phyloP scores from a whole-genome alignment of 495 filamentous ascomycete species.

The Aspergillus bridgeri region DNA sequence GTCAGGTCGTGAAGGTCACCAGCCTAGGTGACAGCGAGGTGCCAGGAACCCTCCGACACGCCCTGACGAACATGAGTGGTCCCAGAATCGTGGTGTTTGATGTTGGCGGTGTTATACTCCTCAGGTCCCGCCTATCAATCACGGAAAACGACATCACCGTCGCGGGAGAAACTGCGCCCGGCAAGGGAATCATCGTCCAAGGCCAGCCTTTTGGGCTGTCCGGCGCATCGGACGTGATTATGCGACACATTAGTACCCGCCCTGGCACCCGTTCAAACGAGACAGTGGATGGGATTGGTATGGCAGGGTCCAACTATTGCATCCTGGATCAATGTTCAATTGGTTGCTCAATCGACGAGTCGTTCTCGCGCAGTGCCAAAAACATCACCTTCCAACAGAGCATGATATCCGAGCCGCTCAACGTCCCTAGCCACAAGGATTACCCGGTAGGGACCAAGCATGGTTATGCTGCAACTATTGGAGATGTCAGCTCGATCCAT shows the following conservation, averaged over 20 bases:
- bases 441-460: slow-evolving; percentile 11
- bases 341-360: slow-evolving; percentile 11
- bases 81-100: slow-evolving; percentile 12
- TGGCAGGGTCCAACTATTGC: slow-evolving; percentile 12
- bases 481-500: slow-evolving; percentile 6
- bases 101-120: slow-evolving; percentile 8
- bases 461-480: slow-evolving; percentile 13
- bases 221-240: slow-evolving; percentile 11
- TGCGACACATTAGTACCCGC: slow-evolving; percentile 4
- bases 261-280: slow-evolving; percentile 3
- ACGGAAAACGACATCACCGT: slow-evolving; percentile 7
- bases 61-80: slow-evolving; percentile 3
- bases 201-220: slow-evolving; percentile 10
- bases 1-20: slow-evolving; percentile 13
- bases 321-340: slow-evolving; percentile 11
- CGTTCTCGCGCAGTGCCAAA: slow-evolving; percentile 4
- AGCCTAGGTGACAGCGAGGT: slow-evolving; percentile 9
- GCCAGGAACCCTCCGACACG: slow-evolving; percentile 4
- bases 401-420: slow-evolving; percentile 13
- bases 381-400: slow-evolving; percentile 13
- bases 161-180: slow-evolving; percentile 11
- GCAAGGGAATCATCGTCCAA: slow-evolving; percentile 7
- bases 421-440: slow-evolving; percentile 12
- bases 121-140: slow-evolving; percentile 1
- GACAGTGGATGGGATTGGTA: slow-evolving; percentile 9